These are phyloP conservation scores for Aeschynomene evenia DNA, from an alignment of 306 rosid species.

Conservation along the genomic window DNA sequence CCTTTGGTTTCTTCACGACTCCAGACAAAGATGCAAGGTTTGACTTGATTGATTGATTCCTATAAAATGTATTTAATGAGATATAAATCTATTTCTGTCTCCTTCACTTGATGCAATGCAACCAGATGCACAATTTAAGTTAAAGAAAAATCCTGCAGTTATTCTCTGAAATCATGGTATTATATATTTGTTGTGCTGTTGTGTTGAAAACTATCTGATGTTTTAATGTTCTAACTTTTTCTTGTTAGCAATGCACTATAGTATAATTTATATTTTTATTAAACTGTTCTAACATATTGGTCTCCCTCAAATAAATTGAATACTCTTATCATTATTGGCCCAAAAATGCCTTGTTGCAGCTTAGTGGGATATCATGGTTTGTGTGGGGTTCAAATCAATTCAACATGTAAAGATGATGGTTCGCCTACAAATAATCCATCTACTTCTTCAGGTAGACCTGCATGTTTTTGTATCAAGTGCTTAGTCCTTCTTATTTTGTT, in stretches of 20 bases:
- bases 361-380: constrained; percentile 89
- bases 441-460: constrained; percentile 51
- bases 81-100: neutral
- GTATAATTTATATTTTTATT: constrained; percentile 1
- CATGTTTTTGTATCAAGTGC: constrained; percentile 11
- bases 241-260: neutral
- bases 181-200: neutral
- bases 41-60: neutral
- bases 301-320: neutral
- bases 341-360: constrained; percentile 46
- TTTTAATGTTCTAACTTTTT: constrained; percentile 17
- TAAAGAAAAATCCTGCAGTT: neutral
- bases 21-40: constrained; percentile 1
- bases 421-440: constrained; percentile 47
- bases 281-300: constrained; percentile 13
- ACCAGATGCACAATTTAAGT: neutral
- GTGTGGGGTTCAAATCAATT: constrained; percentile 72
- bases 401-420: constrained; percentile 68
- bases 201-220: neutral
- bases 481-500: constrained; percentile 11
- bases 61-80: neutral
- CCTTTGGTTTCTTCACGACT: neutral
- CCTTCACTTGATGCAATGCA: neutral
- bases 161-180: neutral
- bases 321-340: constrained; percentile 24